Percentiles rank a stretch among this genome's conserved stretches.
These are phyloP conservation scores for Iris macrosiphon DNA, from an alignment of 106 monocot genomes.

Conservation along the genomic window DNA sequence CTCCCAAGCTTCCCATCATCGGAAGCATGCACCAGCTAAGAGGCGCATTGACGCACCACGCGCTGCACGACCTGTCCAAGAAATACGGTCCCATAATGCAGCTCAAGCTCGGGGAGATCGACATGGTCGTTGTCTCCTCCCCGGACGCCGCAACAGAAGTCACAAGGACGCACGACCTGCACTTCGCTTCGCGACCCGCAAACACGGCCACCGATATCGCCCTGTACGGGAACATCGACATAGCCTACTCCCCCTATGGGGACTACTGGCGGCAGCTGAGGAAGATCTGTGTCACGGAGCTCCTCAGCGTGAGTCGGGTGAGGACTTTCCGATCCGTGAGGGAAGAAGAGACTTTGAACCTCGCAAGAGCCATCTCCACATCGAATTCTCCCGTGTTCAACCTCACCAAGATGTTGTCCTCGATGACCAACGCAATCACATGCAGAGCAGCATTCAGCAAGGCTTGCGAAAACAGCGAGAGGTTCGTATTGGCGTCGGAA, in stretches of 20 bases:
- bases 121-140: slow-evolving; percentile 1
- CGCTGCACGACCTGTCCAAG: background rate
- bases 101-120: slow-evolving; percentile 6
- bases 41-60: background rate
- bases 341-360: background rate
- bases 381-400: slow-evolving; percentile 4
- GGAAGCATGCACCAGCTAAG: slow-evolving; percentile 5
- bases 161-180: background rate
- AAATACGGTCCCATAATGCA: slow-evolving; percentile 4
- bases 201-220: background rate
- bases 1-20: slow-evolving; percentile 6
- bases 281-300: slow-evolving; percentile 1
- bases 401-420: background rate
- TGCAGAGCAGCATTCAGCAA: background rate
- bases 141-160: background rate
- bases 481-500: background rate
- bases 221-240: background rate
- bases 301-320: background rate
- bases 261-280: background rate
- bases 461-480: background rate
- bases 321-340: slow-evolving; percentile 1
- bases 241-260: background rate
- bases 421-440: background rate
- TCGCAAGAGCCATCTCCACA: no score
- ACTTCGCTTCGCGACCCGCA: slow-evolving; percentile 1